Base-by-base conservation (phyloP, 1,284 basidiomycete genomes). In the Trametes polyzona region DNA sequence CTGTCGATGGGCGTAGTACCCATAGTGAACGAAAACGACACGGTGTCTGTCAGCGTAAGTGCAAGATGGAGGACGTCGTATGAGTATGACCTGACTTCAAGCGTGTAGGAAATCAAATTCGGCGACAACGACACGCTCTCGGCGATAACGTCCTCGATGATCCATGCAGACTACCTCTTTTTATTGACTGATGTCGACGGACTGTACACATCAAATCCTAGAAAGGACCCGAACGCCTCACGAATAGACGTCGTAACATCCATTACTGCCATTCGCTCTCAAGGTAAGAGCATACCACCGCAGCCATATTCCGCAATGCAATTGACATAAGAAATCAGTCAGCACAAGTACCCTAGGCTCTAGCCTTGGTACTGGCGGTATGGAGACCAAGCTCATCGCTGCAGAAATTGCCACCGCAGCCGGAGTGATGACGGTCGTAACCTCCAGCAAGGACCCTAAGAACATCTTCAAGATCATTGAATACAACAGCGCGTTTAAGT, bases 311-410 rank as follows among this genome's bases (percentile, higher is more conserved):
- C 9, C 5, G 19, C 19, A 12, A 21, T 8, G 2, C n/a, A 11
- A 12, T 24, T 16, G 9, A 57, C 30, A 62, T 47, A 37, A n/a
- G 7, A 17, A 3, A 10, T 16, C 67, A 95, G 96, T 98, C 3
- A 93, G 91, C 66, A 97, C 95, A 0, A 85, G 86, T 2, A 98
- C 95, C 0, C 80, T 96, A 5, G 97, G 96, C 0, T 96, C 94
- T 0, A 93, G 84, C 61, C 83, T 99, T 11, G 97, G 96, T 0
- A 99, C 97, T 2, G 97, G 96, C 1, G 97, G 97, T 5, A 99
- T 99, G 97, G 95, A 97, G 76, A 99, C 97, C 6, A 99, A 99
- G 71, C 85, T 99, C 58, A 97, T 99, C 61, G 96, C 96, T 1
- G 96, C 97, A 0, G 97, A 99, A 71, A 92, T 99, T 14, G 96